Base-by-base conservation (phyloP, 2,329 filamentous ascomycete genomes). In the Aureobasidium sp. region DNA sequence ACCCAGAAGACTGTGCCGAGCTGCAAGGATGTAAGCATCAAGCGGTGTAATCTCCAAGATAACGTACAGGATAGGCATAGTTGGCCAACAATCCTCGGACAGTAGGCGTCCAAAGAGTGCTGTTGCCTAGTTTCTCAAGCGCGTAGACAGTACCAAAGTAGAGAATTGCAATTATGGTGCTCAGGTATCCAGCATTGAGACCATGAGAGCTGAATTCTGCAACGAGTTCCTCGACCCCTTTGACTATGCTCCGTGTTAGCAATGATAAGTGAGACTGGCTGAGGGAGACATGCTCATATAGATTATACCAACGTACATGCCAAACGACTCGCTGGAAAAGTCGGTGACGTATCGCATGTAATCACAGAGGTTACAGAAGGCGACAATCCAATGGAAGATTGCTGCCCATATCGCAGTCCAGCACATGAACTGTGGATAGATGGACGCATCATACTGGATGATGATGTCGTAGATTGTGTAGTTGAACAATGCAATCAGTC, bases 401-500 rank as follows among this genome's bases (percentile, higher is more conserved):
- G 81, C 81, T 0, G 79, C 78, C 82, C 81, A 84, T 25, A 84
- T 84, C 1, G 77, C 78, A 0, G 47, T 82, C 20, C 42, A 45
- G 3, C 20, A 25, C 42, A 45, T 25, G 22, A 45, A 45, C 11
- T 45, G 20, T 12, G 42, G 42, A 14, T 45, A 45, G 6, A 45
- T 25, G 8, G 20, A 12, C 2, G 42, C 42, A 5, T 27, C 79
- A 63, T 83, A 78, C 11, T 73, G 72, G 27, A 70, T 70, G 48
- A 83, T 75, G 61, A 84, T 84, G 63, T 84, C 80, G 70, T 82
- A 84, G 64, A 83, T 83, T 27, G 82, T 85, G 67, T 82, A 84
- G 68, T 84, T 84, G 74, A 85, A 84, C 52, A 74, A 58, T 6
- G 77, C 78, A 41, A 82, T 82, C 29, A 81, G 70, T 63, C 82